phyloP scores from a whole-genome alignment of 2,329 filamentous ascomycete species.

The Diaporthe capsici region DNA sequence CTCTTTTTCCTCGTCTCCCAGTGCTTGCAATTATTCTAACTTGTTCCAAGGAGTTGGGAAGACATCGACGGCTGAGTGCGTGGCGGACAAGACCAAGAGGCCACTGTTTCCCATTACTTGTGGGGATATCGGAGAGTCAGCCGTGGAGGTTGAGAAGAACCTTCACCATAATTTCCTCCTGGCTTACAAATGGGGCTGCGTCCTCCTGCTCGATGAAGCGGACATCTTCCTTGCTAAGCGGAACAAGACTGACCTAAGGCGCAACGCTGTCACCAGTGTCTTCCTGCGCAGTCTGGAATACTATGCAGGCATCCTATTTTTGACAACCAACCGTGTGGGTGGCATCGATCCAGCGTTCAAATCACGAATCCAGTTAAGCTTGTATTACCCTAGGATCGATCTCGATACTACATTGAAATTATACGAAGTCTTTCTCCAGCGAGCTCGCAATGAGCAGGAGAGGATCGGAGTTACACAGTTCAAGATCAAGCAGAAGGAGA shows the following conservation, averaged over 20 bases:
- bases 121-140: slow-evolving; percentile 61
- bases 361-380: slow-evolving; percentile 18
- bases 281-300: slow-evolving; percentile 34
- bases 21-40: background rate
- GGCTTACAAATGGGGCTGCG: slow-evolving; percentile 63
- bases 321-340: slow-evolving; percentile 31
- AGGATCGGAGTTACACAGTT: slow-evolving; percentile 11
- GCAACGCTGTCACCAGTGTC: slow-evolving; percentile 61
- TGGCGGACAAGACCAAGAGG: slow-evolving; percentile 64
- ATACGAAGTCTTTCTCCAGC: slow-evolving; percentile 13
- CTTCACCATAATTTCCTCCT: slow-evolving; percentile 62
- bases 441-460: slow-evolving; percentile 12
- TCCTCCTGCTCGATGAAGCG: slow-evolving; percentile 71
- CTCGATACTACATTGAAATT: background rate
- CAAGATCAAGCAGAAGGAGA: slow-evolving; percentile 22
- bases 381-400: slow-evolving; percentile 24
- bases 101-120: slow-evolving; percentile 67
- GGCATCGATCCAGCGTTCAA: slow-evolving; percentile 30
- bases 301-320: slow-evolving; percentile 30
- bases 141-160: slow-evolving; percentile 55
- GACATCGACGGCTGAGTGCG: slow-evolving; percentile 69
- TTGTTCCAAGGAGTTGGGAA: slow-evolving; percentile 65
- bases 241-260: slow-evolving; percentile 56
- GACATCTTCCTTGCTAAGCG: slow-evolving; percentile 72
- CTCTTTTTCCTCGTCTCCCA: too few relatives aligned